Base-by-base conservation (phyloP, 257 asterid genomes). In the Capsicum pubescens region DNA sequence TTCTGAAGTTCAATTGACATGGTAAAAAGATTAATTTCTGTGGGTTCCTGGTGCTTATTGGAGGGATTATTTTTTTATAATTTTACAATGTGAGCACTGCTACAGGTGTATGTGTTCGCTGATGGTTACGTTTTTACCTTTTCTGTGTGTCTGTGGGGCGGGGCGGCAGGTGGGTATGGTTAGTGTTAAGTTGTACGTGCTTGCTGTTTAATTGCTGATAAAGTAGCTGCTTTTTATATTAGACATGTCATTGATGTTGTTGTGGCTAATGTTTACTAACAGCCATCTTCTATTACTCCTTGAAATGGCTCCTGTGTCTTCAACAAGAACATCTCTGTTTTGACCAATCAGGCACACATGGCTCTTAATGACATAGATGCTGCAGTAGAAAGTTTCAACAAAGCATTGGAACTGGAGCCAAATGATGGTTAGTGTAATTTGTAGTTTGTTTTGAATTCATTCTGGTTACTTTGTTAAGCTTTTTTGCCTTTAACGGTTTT, bases 281-380 rank as follows among this genome's bases (percentile, higher is more conserved):
- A 2, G 4, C 79, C 14, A 7, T 71, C 10, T 9, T 71, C 79
- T 46, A 48, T 71, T 10, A 46, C 79, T 46, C 58, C 57, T 71
- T 46, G 11, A 9, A 71, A 71, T n/a, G 79, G 57, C 79, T 71
- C 57, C 79, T 12, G 10, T 26, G 48, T 64, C 44, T 32, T 32
- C 70, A 71, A 82, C 64, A 71, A n/a, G 82, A 19, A 52, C 50
- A 17, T 76, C 82, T 82, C 50, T 82, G 6, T 52, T 17, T 74
- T 13, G 61, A 39, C 83, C 55, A 74, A 82, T 84, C 97, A 97
- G 99, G 99, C 98, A 71, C 91, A 97, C 67, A 57, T 93, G 84
- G 98, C 99, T 83, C 97, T 97, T 48, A 94, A 97, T 87, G 98
- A 95, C 85, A 87, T 97, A 26, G 98, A 97, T 90, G 90, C 95